Evolutionary conservation across 73 alveolate species (phyloP), one percentile per base, ranked within the genome.

Genomic region (Stentor roeselii): DNA sequence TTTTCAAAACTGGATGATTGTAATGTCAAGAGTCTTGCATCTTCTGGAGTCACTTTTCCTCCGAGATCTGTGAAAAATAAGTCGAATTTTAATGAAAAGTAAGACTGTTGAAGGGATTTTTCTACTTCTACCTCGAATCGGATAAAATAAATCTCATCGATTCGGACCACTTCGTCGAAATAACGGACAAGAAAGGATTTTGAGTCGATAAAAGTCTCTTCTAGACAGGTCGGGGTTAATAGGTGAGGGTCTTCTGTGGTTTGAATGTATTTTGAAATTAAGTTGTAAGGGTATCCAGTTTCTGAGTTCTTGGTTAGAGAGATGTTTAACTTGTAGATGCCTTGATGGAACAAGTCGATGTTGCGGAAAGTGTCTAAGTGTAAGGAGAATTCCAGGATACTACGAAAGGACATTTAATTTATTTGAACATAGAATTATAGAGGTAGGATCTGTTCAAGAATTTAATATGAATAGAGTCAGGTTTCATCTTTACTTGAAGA

Each of bases 171-270:
- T 77, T 93, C 98, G 58, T 93, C 98, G 74, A 87, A 84, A 61
- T 88, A 93, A 38, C 98, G 78, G 34, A 91, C 89, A 87, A 93
- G 75, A 78, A 93, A 93, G 39, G 92, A 85, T 50, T 90, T 60
- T 21, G 96, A 90, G 82, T 83, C 61, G 86, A 91, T 85, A 14
- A 80, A 40, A 34, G 67, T 75, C 39, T 92, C 94, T 36, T 92
- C 93, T 14, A 91, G 83, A 15, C 39, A 42, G 27, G 91, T 87
- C 3, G 91, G 85, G 2, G 14, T 11, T 30, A 83, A 2, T 21
- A 59, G 34, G 30, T 86, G 82, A 84, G 60, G 76, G 59, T 84
- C 88, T 40, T 50, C 59, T 42, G 35, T 82, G 6, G 67, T 14
- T 86, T 50, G 42, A 30, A 36, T 35, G 14, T 15, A 14, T 34